Base-by-base conservation (phyloP, 1,139 yeast species). In the Suhomyces kunorum region DNA sequence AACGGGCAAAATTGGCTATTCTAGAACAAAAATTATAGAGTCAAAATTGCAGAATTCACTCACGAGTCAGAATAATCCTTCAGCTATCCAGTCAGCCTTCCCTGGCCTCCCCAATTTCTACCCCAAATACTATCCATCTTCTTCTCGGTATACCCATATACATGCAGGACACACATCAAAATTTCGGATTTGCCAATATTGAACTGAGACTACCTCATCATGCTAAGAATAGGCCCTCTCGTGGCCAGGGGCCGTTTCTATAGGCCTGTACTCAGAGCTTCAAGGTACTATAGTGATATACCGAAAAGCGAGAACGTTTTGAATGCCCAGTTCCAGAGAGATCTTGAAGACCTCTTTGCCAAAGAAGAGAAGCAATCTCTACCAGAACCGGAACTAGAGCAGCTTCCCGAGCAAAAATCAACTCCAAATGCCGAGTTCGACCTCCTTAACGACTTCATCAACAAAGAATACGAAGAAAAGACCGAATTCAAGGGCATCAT, bases 361-460 rank as follows among this genome's bases (percentile, higher is more conserved):
- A 25, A 18, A 3, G 32, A 28, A 12, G 26, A 28, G 17, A 19
- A 31, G 28, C 23, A 20, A 7, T 24, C 28, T 15, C 13, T 6
- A 11, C 23, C 34, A 13, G 13, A 32, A 6, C 11, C 16, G 3
- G 31, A 22, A 18, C 14, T 12, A 7, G 27, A 26, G 33, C 20
- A 27, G 17, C 26, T 15, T 7, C 8, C 17, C 8, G 20, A 24
- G 12, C 8, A 28, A 5, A 12, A 24, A 6, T 8, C 34, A 22
- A 31, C 24, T 8, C 15, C 24, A 8, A 35, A 36, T 15, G 36
- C 43, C 4, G 52, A 48, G 15, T 42, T 42, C 23, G 48, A 47
- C 30, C 37, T 46, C 19, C 40, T 50, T 19, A 40, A 46, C 25
- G 49, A 46, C 22, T 46, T 49, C 29, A 45, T 50, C 34, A 40